Evolutionary conservation across 495 filamentous ascomycete genomes (phyloP).

Genomic region (Podospora pseudopauciseta): DNA sequence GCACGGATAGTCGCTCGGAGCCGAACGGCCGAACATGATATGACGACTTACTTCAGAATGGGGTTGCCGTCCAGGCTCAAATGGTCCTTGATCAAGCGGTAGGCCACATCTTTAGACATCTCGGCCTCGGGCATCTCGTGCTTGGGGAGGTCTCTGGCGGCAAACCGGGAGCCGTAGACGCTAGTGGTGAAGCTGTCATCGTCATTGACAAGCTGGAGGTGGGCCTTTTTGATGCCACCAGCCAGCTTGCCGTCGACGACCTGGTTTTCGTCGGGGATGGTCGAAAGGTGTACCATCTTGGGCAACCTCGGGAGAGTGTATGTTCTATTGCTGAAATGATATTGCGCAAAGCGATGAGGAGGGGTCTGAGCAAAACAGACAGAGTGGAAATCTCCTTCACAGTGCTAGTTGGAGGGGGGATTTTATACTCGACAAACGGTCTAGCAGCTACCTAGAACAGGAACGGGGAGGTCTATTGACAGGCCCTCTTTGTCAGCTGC

Average conservation of each 20-base stretch:
- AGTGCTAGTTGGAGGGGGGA: background rate
- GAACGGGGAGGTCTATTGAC: background rate
- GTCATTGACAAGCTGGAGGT: constrained; percentile 46
- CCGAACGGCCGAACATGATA: background rate
- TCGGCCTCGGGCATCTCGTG: constrained; percentile 86
- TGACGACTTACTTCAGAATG: constrained; percentile 66
- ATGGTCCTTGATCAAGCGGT: constrained; percentile 94
- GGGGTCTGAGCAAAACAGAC: background rate
- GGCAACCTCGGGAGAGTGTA: background rate
- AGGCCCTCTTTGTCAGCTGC: constrained; percentile 7
- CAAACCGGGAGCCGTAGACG: constrained; percentile 82
- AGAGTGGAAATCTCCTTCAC: background rate
- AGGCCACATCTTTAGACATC: constrained; percentile 86
- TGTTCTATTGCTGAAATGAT: background rate
- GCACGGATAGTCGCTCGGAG: background rate
- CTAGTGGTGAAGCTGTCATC: constrained; percentile 64
- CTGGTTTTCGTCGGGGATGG: constrained; percentile 51
- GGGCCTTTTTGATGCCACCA: constrained; percentile 46
- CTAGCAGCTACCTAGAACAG: background rate
- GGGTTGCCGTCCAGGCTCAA: constrained; percentile 85
- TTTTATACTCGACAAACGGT: constrained; percentile 11
- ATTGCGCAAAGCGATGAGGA: background rate
- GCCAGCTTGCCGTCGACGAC: constrained; percentile 38
- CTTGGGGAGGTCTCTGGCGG: constrained; percentile 69
- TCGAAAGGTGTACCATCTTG: constrained; percentile 66